Evolutionary conservation across 331 rosid species (phyloP), one percentile per base, ranked within the genome.

Genomic region (Erythrophleum ivorense): DNA sequence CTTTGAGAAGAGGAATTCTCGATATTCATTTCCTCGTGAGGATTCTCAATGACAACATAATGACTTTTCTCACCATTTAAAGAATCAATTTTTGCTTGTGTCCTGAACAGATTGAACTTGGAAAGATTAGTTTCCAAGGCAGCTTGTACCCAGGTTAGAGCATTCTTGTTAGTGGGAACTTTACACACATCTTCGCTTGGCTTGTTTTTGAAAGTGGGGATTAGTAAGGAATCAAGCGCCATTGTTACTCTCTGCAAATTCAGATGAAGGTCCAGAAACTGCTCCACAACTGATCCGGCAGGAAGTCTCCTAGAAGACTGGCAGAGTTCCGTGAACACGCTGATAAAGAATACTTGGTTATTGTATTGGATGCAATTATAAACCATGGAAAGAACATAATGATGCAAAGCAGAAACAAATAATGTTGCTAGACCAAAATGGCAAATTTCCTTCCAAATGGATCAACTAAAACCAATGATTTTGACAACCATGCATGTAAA

Each of bases 71-170:
- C 85, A 36, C 85, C 78, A 29, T 80, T 78, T 71, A 18, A 75
- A 86, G 73, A 43, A 80, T 81, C 89, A 10, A 29, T 79, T 63
- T 79, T 80, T 16, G 54, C 85, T 68, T 83, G 87, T 31, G 77
- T 50, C 80, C 81, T 79, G 64, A 86, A 89, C 53, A 93, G 78
- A 76, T 80, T 76, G 62, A 93, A 91, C 78, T 71, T 75, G 10
- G 94, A 90, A 69, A 93, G 92, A 81, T 90, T 88, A 65, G 98
- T 88, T 34, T 73, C 86, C 24, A 91, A 41, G 16, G 98, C 97
- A 70, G 97, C 93, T 83, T 89, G 91, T 68, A 89, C 88, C 98
- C 98, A 93, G 71, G 84, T 86, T 16, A 76, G 55, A 62, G 92
- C 91, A 86, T 90, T 85, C 43, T 84, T 86, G 34, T 77, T 46